A percentile compares a stretch with the other conserved stretches of the same genome.
Evolutionary conservation across 176 grass and related monocot genomes (phyloP).

Genomic region (Tillandsia leiboldiana): DNA sequence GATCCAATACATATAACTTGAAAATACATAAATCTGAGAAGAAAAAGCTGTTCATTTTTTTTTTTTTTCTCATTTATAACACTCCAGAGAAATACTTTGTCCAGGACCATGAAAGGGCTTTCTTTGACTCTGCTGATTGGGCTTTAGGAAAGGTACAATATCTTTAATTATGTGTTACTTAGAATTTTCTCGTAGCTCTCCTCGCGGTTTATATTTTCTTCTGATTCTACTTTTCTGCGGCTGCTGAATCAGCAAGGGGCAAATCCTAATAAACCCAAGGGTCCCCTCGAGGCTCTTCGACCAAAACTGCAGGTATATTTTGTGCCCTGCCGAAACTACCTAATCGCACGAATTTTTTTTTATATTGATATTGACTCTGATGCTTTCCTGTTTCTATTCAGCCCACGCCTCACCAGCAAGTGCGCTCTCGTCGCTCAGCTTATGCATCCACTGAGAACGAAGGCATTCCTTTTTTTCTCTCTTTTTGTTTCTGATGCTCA

Average conservation of each 20-base stretch:
- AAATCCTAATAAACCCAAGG: conserved; percentile 67
- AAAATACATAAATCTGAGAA: not conserved
- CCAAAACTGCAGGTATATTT: conserved; percentile 69
- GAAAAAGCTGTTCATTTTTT: not conserved
- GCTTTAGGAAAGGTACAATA: conserved; percentile 78
- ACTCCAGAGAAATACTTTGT: conserved; percentile 14
- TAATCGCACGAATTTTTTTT: not conserved
- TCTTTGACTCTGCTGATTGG: conserved; percentile 98
- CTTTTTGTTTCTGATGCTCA: not conserved
- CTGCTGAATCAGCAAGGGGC: conserved; percentile 59
- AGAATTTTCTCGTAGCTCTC: not conserved
- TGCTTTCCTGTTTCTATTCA: conserved; percentile 23
- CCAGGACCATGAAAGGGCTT: conserved; percentile 90
- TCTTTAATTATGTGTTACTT: not conserved
- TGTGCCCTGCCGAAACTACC: not conserved
- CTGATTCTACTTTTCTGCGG: conserved; percentile 13
- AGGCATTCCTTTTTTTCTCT: conserved; percentile 25
- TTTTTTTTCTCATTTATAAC: no score
- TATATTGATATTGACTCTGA: conserved; percentile 13
- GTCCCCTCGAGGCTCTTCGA: conserved; percentile 84
- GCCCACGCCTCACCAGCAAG: conserved; percentile 69
- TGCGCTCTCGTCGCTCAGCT: conserved; percentile 39
- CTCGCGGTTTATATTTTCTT: not conserved
- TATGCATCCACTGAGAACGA: conserved; percentile 76
- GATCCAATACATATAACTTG: not conserved